Base-by-base conservation (phyloP, 2,329 filamentous ascomycete genomes). In the Pseudogymnoascus sp. region DNA sequence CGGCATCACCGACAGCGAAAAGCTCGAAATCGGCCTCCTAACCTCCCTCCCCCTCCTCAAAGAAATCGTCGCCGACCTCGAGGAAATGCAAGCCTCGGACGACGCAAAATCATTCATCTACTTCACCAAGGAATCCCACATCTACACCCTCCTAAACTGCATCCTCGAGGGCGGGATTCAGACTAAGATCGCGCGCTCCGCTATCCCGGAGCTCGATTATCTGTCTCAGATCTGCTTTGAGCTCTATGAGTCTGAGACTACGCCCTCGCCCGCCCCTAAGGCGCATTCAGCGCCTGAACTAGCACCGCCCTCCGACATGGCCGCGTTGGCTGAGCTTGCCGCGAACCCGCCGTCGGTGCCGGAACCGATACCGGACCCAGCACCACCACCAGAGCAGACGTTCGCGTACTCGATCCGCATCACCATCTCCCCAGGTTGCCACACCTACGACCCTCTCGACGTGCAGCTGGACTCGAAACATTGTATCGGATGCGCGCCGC, bases 41-140 rank as follows among this genome's bases (percentile, higher is more conserved):
- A 99, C 95, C 0, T 97, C 93, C 11, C 80, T 99, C 57, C 96
- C 95, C 2, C 81, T 99, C 14, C 85, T 99, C 54, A 96, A 96
- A 75, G 95, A 99, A 77, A 97, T 99, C 71, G 95, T 99, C 6
- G 90, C 93, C 73, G 93, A 99, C 72, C 83, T 99, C 1, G 96
- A 99, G 78, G 93, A 98, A 77, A 92, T 98, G 76, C 95, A 99
- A 77, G 93, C 95, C 3, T 96, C 91, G 0, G 89, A 93, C 62
- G 90, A 96, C 69, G 92, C 93, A 51, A 97, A 97, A 74, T 93
- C 90, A 1, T 98, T 98, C 80, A 91, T 98, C 77, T 99, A 99
- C 79, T 99, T 99, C 77, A 99, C 95, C 68, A 99, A 99, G 77
- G 95, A 99, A 77, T 96, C 92, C 0, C 95, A 99, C 75, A 97